These are phyloP conservation scores for Luvunga scandens DNA, from an alignment of 345 rosid species.

Conservation along the genomic window DNA sequence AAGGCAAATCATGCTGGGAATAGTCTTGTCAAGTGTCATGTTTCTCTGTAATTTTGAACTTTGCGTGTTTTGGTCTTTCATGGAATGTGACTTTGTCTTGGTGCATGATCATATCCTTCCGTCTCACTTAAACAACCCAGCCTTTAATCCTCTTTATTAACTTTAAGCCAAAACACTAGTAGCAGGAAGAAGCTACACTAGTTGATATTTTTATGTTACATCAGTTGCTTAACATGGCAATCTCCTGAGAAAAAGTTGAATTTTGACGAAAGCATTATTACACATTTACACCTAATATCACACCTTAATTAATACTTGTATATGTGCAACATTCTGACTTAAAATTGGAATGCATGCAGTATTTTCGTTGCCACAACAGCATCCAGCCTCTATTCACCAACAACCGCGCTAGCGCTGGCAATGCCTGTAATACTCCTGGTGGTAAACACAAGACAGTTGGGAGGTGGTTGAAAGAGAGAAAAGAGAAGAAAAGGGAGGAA, in stretches of 20 bases:
- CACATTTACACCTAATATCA: too few relatives aligned
- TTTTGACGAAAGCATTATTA: background rate
- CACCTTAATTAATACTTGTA: background rate
- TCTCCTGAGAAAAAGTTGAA: background rate
- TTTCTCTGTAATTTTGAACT: background rate
- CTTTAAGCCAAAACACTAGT: background rate
- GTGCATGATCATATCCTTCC: background rate
- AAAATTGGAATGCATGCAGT: conserved; percentile 39
- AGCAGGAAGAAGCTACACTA: background rate
- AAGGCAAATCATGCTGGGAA: too few relatives aligned
- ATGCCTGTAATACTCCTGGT: conserved; percentile 56
- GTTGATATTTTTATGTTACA: background rate
- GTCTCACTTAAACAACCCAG: background rate
- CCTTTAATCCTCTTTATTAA: background rate
- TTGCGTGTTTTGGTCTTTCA: background rate
- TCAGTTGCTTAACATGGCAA: too few relatives aligned
- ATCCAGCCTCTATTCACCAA: conserved; percentile 74
- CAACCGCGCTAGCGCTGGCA: conserved; percentile 46
- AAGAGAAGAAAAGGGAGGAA: conserved; percentile 93
- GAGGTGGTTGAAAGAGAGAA: conserved; percentile 95
- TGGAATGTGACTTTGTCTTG: background rate
- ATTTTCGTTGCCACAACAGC: conserved; percentile 76
- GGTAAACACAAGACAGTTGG: conserved; percentile 80
- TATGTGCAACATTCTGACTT: background rate
- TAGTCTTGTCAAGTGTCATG: background rate